Base-by-base conservation (phyloP, 2,329 filamentous ascomycete species). In the Colletotrichum higginsianum region DNA sequence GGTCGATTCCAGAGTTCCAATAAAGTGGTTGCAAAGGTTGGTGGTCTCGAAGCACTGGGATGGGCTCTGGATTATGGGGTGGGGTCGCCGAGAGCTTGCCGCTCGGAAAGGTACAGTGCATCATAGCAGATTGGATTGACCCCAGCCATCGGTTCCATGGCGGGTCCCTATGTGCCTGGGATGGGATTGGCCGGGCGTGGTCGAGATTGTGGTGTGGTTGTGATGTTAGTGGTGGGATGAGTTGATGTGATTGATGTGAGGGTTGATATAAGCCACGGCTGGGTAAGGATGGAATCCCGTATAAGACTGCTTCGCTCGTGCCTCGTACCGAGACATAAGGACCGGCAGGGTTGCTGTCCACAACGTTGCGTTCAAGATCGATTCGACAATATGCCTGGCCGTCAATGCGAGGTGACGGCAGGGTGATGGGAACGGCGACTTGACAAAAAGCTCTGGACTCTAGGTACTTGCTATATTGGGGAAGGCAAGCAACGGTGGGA, bases 371-470 rank as follows among this genome's bases (percentile, higher is more conserved):
- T 23, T 21, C 46, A 47, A 23, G 26, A 21, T 72, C 55, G 42
- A 66, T 71, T 72, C 42, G 66, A 47, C 61, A 7, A 18, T 7
- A 16, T 46, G 50, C 66, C 66, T 61, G 42, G 66, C 44, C 35
- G 66, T 65, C 69, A 69, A 61, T 70, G 55, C 70, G 57, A 69
- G 66, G 44, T 66, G 60, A 72, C 66, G 61, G 46, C 26, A 71
- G 55, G 30, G 57, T 72, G 66, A 52, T 71, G 66, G 30, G 38
- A 60, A 42, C 44, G 52, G 50, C 49, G 65, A 44, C 60, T 68
- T 46, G 65, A 35, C 38, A 44, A 18, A 9, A 61, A 44, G 63
- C 67, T 58, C 67, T 52, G 44, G 35, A 71, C 42, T 61, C 50
- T 23, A 35, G 30, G 5, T 35, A 15, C 30, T 30, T 56, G 57